phyloP scores from a whole-genome alignment of 768 basidiomycete genomes.

The Tremella yokohamensis region DNA sequence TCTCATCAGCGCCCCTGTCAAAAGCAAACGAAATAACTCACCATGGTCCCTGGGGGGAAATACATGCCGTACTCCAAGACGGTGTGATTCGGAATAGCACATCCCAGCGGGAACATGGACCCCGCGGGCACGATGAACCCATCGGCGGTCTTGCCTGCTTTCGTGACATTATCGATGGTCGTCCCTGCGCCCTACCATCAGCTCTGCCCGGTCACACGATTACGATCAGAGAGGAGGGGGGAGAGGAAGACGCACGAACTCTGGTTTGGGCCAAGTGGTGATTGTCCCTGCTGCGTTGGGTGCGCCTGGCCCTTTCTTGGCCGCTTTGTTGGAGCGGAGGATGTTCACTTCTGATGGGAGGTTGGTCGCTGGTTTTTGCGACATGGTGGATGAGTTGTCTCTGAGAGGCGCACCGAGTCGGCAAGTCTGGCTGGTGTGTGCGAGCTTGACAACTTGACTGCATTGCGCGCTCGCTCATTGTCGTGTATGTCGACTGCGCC shows the following conservation, averaged over 20 bases:
- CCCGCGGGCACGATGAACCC: constrained; percentile 44
- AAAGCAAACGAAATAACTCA: constrained; percentile 13
- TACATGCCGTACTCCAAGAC: constrained; percentile 30
- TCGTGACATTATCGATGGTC: constrained; percentile 33
- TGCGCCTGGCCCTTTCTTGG: constrained; percentile 33
- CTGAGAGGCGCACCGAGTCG: no score
- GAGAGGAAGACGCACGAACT: constrained; percentile 33
- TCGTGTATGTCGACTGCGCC: no score
- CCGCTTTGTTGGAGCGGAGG: constrained; percentile 41
- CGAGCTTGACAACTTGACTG: no score
- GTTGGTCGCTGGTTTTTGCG: constrained; percentile 16
- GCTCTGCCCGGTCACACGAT: background rate
- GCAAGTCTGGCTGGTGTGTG: no score
- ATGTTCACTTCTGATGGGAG: constrained; percentile 41
- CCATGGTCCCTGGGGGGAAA: constrained; percentile 46
- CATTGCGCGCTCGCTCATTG: no score
- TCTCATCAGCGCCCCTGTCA: background rate
- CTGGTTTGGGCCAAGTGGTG: constrained; percentile 42
- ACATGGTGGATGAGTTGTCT: background rate
- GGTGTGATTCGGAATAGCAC: constrained; percentile 22
- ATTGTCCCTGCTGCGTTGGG: constrained; percentile 19
- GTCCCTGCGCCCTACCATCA: constrained; percentile 28
- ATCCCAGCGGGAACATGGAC: constrained; percentile 44
- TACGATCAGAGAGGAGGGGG: background rate
- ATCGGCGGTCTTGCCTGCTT: constrained; percentile 25